Evolutionary conservation across 768 basidiomycete species (phyloP), one percentile per base, ranked within the genome.

Genomic region (Agrocybe pediades): DNA sequence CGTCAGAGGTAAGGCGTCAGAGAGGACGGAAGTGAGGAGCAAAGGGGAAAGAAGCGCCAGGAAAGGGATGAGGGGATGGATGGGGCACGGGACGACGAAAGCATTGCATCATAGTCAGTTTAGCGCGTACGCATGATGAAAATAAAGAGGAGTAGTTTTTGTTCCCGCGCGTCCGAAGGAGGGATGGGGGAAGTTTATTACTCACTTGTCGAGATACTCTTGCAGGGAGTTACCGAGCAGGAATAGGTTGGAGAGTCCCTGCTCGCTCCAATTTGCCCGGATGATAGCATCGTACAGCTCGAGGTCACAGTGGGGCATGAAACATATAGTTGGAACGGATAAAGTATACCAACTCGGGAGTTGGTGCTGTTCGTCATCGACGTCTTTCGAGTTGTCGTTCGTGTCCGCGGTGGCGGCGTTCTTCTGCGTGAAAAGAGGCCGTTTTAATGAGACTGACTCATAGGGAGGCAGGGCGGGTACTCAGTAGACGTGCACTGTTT

Each of bases 291-390:
- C 87, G 66, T 90, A 88, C 23, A 91, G 74, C 55, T 77, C 77
- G 67, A 87, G 63, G 62, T 88, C 87, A 65, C 90, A 90, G 67
- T 91, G 89, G 19, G 88, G 89, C 87, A 90, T 89, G 71, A 82
- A 90, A 49, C 85, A 72, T 50, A 92, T 73, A 43, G 87, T 88
- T 57, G 84, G 82, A 19, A 51, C 62, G 26, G 66, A 54, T 27
- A 76, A 53, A 24, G 63, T 52, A 59, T 77, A 70, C 36, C 57
- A 41, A 36, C 33, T 36, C n/a, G 4, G 29, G 15, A 30, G 33
- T n/a, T 36, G 13, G 13, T 36, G 5, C 4, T 36, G 33, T 15
- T 36, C 13, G n/a, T 36, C 11, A 13, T 36, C n/a, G 5, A n/a
- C 33, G 11, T 36, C 11, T 6, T n/a, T 5, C 4, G 13, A 4